Evolutionary conservation across 257 asterid species (phyloP).

Genomic region (Rehmannia glutinosa): DNA sequence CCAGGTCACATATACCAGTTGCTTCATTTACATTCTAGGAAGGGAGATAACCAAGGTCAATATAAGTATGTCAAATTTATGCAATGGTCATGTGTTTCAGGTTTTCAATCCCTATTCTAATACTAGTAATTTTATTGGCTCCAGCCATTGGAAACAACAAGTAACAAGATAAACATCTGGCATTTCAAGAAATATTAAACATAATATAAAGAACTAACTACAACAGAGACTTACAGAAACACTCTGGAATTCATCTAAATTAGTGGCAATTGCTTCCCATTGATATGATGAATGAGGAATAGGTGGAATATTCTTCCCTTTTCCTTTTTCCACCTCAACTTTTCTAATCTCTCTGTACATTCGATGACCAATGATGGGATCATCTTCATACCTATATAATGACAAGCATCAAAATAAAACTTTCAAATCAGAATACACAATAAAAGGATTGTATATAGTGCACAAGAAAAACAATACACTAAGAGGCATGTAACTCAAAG

Average conservation of each 20-base stretch:
- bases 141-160: no score
- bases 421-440: slow-evolving; percentile 8
- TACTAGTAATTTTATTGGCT: not conserved
- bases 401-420: not conserved
- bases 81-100: no score
- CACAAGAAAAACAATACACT: not conserved
- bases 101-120: no score
- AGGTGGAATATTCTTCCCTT: slow-evolving; percentile 68
- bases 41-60: no score
- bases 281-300: slow-evolving; percentile 81
- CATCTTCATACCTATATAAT: slow-evolving; percentile 86
- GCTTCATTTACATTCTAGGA: no score
- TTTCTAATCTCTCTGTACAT: slow-evolving; percentile 82
- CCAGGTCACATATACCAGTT: no score
- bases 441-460: slow-evolving; percentile 5
- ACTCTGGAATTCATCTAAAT: slow-evolving; percentile 77
- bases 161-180: not conserved
- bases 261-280: slow-evolving; percentile 95
- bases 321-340: slow-evolving; percentile 85
- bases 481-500: no score
- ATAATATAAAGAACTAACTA: slow-evolving; percentile 6
- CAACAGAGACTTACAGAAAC: slow-evolving; percentile 75
- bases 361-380: slow-evolving; percentile 83
- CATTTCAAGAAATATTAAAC: not conserved
- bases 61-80: no score